Conservation (phyloP, 2,329 filamentous ascomycete species). For the Fusarium verrucosum region DNA sequence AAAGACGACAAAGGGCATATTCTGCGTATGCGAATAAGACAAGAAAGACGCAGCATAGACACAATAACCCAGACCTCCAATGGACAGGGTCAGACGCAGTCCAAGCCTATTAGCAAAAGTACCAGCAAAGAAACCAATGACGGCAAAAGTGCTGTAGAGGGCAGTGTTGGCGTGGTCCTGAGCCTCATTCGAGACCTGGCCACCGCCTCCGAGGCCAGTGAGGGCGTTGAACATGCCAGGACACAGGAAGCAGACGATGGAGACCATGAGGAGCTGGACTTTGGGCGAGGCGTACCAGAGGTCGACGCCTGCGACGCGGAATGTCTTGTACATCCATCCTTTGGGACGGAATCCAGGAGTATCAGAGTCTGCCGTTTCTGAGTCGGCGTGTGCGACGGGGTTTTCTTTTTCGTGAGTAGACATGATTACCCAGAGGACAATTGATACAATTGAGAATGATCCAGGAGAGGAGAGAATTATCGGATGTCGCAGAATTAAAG, state of each 20-base stretch:
- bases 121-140: slow-evolving; percentile 75
- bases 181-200: slow-evolving; percentile 59
- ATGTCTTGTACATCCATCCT: slow-evolving; percentile 74
- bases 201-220: slow-evolving; percentile 71
- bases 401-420: slow-evolving; percentile 43
- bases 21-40: slow-evolving; percentile 73
- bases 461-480: neutral
- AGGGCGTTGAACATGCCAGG: slow-evolving; percentile 79
- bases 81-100: slow-evolving; percentile 71
- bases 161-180: slow-evolving; percentile 74
- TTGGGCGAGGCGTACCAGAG: slow-evolving; percentile 79
- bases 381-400: slow-evolving; percentile 23
- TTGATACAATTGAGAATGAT: neutral
- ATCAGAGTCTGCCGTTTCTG: slow-evolving; percentile 26
- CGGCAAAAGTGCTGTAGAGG: slow-evolving; percentile 76
- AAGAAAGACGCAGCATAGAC: slow-evolving; percentile 78
- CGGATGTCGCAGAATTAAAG: slow-evolving; percentile 30
- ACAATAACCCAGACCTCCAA: slow-evolving; percentile 81
- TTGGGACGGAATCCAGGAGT: slow-evolving; percentile 49
- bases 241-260: slow-evolving; percentile 66
- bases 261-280: slow-evolving; percentile 75
- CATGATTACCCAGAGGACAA: slow-evolving; percentile 33
- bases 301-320: slow-evolving; percentile 63
- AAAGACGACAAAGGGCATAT: slow-evolving; percentile 77
- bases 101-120: slow-evolving; percentile 82